phyloP scores from a whole-genome alignment of 495 filamentous ascomycete species.

The Hypoxylon fragiforme region DNA sequence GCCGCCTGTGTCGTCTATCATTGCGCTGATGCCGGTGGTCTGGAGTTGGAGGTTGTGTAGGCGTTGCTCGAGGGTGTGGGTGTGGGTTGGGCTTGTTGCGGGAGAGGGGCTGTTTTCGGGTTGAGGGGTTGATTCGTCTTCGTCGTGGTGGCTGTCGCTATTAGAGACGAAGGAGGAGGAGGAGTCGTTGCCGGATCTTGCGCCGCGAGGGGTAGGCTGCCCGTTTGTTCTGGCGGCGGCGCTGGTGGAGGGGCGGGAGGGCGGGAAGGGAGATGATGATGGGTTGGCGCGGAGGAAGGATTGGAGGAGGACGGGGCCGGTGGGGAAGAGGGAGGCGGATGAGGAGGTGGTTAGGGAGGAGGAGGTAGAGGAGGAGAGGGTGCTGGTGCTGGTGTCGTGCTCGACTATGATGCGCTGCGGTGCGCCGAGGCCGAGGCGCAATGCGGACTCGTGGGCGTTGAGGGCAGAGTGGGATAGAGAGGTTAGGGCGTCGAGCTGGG shows the following conservation, averaged over 20 bases:
- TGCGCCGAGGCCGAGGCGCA: conserved; percentile 41
- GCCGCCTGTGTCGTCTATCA: conserved; percentile 1
- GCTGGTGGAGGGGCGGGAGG: background rate
- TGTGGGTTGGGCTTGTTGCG: background rate
- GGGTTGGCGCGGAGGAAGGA: conserved; percentile 37
- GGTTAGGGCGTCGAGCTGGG: conserved; percentile 39
- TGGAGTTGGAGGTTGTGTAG: conserved; percentile 24
- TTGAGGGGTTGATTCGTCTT: background rate
- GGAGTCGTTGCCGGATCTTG: no score
- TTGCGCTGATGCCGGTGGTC: conserved; percentile 1
- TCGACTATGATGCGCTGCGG: conserved; percentile 49
- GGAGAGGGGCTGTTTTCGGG: background rate
- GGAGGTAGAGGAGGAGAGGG: no score
- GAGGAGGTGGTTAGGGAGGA: background rate
- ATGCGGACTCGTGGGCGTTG: conserved; percentile 42
- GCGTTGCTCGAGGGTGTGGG: conserved; percentile 11
- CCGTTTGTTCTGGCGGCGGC: conserved; percentile 1
- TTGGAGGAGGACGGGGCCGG: conserved; percentile 43
- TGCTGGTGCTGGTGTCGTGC: no score
- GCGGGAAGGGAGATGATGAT: background rate
- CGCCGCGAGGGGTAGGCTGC: background rate
- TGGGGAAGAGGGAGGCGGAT: background rate
- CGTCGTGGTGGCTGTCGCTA: background rate
- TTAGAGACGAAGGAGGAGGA: conserved; percentile 1
- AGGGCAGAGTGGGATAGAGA: conserved; percentile 44